Evolutionary conservation across 257 asterid genomes (phyloP), one percentile per base, ranked within the genome.

Genomic region (Leonotis leonurus): DNA sequence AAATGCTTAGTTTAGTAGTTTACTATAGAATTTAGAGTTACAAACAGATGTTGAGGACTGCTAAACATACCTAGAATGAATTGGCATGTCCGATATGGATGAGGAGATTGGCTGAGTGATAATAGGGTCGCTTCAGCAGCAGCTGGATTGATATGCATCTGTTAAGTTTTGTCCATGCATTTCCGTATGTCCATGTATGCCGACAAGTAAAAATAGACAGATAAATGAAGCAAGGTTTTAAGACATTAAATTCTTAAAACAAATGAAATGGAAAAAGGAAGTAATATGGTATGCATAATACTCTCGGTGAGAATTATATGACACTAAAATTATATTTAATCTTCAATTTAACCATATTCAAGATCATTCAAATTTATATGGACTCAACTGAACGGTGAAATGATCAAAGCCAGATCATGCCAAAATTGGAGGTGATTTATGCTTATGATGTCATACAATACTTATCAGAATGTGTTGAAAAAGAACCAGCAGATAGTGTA

Each of bases 91-190:
- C 72, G 85, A 81, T 92, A 92, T 35, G 99, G 97, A 30, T 72
- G 83, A 60, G 87, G 78, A 75, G 97, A 86, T 52, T 82, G 94
- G 67, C 80, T 61, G 29, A 92, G 83, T 12, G 96, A 85, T 68
- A 83, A 74, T 60, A 92, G 70, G 60, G 97, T 80, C 50, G 88
- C 85, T 78, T 92, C 99, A 39, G 99, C 89, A 49, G 90, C 94
- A 64, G 85, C 71, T 56, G 96, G 95, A 78, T 92, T 85, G 72
- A 60, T 76, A 75, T 86, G 85, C 88, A 85, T 79, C 96, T 92
- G 90, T 72, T 63, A 67, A 53, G 77, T 50, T 49, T 60, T 63
- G 45, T 33, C 64, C 56, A 65, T 41, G 62, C 63, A 72, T 67
- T 35, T 57, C 32, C 69, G 14, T 50, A 56, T 49, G 51, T 65